Conservation (phyloP, 83 land plant genomes). For the Thuja plicata region DNA sequence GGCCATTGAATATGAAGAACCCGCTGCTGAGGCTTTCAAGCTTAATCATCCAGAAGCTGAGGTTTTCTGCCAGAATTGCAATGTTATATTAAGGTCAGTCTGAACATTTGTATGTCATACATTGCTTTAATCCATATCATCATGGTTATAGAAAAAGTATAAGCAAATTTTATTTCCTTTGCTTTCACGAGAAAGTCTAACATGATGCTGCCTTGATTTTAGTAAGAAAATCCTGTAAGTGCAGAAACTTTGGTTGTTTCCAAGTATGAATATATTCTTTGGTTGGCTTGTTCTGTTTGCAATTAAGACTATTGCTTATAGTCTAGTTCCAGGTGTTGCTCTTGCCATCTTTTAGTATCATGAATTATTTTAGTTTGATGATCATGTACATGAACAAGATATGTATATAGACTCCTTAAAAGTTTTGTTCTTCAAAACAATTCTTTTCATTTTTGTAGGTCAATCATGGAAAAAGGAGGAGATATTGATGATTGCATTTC, state of each 20-base stretch:
- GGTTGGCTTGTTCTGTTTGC: not conserved
- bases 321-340: not conserved
- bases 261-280: not conserved
- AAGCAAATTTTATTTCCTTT: not conserved
- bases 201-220: not conserved
- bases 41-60: slow-evolving; percentile 84
- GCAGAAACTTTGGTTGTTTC: not conserved
- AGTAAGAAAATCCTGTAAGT: not conserved
- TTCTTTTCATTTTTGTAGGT: slow-evolving; percentile 40
- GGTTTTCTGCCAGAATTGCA: slow-evolving; percentile 87
- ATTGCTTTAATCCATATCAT: not conserved
- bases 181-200: not conserved
- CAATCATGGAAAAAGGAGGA: slow-evolving; percentile 88
- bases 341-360: not conserved
- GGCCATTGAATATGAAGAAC: slow-evolving; percentile 97
- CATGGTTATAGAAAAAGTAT: not conserved
- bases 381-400: not conserved
- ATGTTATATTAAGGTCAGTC: slow-evolving; percentile 83
- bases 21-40: slow-evolving; percentile 95
- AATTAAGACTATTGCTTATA: too few relatives aligned
- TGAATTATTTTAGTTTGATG: not conserved
- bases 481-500: slow-evolving; percentile 88
- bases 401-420: not conserved
- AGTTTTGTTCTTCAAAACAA: not conserved
- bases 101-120: not conserved